Base-by-base conservation (phyloP, 257 asterid species). In the Oldenlandia corymbosa region DNA sequence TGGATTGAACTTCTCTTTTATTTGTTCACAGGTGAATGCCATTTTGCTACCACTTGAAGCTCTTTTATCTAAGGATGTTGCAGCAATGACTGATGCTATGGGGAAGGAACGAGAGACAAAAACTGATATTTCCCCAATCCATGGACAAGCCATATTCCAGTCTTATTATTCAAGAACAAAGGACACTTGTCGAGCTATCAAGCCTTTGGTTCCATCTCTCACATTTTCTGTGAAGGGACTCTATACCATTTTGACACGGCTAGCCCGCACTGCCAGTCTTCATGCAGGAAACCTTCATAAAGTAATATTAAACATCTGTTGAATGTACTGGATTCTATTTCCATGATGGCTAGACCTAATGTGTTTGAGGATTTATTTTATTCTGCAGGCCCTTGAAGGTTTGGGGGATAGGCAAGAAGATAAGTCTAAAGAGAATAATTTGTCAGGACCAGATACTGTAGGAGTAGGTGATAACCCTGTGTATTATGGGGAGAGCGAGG, bases 251-350 rank as follows among this genome's bases (percentile, higher is more conserved):
- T 62, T 90, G 81, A 90, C 82, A 75, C 74, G 83, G 75, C 91
- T 93, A 64, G 99, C 97, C 55, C 84, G 82, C 79, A 81, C 99
- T 62, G 96, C 99, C 23, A 73, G 96, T 85, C 83, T 89, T 76
- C 99, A 93, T 79, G 96, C 99, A 20, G 99, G 99, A 68, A 93
- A 93, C 79, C 97, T 93, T 72, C 97, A 93, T 77, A 93, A 93
- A 76, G 99, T 93, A 84, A 82, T 62, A 14, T 31, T 0, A 28
- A 17, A 54, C 54, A 45, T 42, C 57, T 26, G 2, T 21, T 58
- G 51, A 58, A 47, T 45, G 21, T 20, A 7, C 61, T 9, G 17
- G 17, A 27, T 51, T 28, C 27, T 5, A 31, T 1, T 49, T 20
- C 27, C 6, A 39, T 58, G 47, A 32, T 42, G 42, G 34, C 13